Base-by-base conservation (phyloP, 2,329 filamentous ascomycete genomes). In the Beauveria sp. region DNA sequence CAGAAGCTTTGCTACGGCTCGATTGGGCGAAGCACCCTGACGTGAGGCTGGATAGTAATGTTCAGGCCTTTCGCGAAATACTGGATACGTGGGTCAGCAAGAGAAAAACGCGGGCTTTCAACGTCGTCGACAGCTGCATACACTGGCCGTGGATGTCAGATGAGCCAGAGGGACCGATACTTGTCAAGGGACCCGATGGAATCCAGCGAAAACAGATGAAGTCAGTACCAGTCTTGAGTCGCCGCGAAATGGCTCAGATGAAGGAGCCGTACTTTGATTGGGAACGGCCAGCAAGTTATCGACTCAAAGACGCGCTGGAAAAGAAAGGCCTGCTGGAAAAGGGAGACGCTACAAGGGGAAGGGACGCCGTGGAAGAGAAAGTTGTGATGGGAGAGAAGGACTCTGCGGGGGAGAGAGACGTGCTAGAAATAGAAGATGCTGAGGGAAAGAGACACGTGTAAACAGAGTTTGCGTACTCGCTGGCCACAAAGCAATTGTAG, bases 1-100 rank as follows among this genome's bases (percentile, higher is more conserved):
- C 64, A 7, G 48, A 64, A 1, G 61, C 63, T 37, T 51, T 67
- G 41, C 57, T 64, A 12, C 43, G 59, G 18, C 41, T 43, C n/a
- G 62, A 66, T 43, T 76, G 72, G 72, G 55, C 56, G 8, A 67
- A 71, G 63, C 70, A 74, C 56, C 68, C 68, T n/a, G 68, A 68
- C 5, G 67, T 71, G 5, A 66, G 65, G 28, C 65, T 74, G 4
- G 72, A 75, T 53, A 24, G 58, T 63, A 16, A 61, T 60, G 52
- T 74, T 68, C 61, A 67, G 62, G 14, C 61, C 60, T 3, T 37
- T 66, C 60, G 60, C 22, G n/a, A 53, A 28, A 55, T 53, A 37
- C 40, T 62, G 30, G 3, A 61, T 73, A 20, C 44, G 65, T 48
- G 64, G 70, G 28, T 73, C 69, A 66, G 61, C 46, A 48, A 47